Evolutionary conservation across 495 filamentous ascomycete genomes (phyloP), one percentile per base, ranked within the genome.

Genomic region (Tuber aestivum): DNA sequence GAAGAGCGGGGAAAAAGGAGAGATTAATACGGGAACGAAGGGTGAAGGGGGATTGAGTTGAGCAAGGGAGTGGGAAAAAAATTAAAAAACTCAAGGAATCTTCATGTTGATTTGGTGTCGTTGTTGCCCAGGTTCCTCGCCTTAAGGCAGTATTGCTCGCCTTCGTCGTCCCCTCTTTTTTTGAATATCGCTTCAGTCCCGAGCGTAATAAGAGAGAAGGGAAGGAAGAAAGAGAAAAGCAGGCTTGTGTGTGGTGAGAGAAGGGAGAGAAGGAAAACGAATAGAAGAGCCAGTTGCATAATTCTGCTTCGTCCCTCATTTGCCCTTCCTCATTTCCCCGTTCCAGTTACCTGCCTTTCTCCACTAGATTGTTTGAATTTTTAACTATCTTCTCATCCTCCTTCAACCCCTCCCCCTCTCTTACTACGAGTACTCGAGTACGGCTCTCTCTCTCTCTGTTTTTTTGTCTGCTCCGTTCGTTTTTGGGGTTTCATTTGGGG

Each of bases 71-170:
- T 65, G 56, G 27, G 14, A 35, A 4, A 20, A 18, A 40, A 40
- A 40, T 7, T 40, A 40, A 40, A 40, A 18, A 65, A 65, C 56
- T 65, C 32, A 35, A 65, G 71, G 75, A 71, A 48, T 65, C 23
- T 77, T 78, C 77, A 78, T 78, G 77, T 78, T 78, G 77, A 78
- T 78, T 77, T 38, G 70, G 70, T 78, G 75, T 38, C 77, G 70
- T 77, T 73, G 76, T 27, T 68, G 44, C 74, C 70, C 61, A 78
- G 70, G 50, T 78, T 78, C 77, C 71, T 78, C 77, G 71, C 70
- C 41, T 41, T 42, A 40, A 65, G 56, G 50, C 69, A 77, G 41
- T 65, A 70, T 77, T 42, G 16, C 70, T 72, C 73, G 70, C 69
- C 72, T 69, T 77, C 71, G 71, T 72, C 75, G 73, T 72, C 68